Conservation (phyloP, 2,329 filamentous ascomycete genomes). For the Ceratocystis ficicola region DNA sequence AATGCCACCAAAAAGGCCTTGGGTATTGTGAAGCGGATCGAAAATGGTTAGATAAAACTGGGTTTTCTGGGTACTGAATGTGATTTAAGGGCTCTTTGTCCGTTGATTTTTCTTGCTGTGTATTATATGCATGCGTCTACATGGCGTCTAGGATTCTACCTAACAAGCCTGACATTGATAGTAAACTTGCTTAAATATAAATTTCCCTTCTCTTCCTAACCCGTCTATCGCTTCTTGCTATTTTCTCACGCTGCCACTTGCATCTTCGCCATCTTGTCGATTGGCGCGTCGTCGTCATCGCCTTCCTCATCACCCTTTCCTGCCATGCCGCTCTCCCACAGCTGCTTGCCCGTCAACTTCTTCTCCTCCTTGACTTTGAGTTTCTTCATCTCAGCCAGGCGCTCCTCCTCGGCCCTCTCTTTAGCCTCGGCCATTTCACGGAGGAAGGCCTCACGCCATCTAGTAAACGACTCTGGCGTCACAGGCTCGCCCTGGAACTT, state of each 20-base stretch:
- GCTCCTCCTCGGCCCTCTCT: constrained; percentile 57
- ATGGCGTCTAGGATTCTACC: background rate
- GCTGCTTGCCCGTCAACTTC: constrained; percentile 58
- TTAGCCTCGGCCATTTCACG: constrained; percentile 69
- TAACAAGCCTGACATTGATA: background rate
- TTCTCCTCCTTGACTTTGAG: constrained; percentile 55
- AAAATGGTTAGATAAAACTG: constrained; percentile 17
- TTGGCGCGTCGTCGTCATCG: constrained; percentile 47
- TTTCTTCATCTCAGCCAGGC: constrained; percentile 71
- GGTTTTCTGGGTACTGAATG: background rate
- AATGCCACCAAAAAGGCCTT: background rate
- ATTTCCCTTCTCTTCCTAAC: background rate
- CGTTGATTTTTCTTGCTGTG: background rate
- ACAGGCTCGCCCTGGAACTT: constrained; percentile 91
- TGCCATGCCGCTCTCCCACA: constrained; percentile 65
- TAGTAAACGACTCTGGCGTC: constrained; percentile 71
- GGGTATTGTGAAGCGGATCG: background rate
- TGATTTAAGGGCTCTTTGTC: constrained; percentile 6
- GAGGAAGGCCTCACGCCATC: constrained; percentile 68
- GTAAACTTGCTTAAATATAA: constrained; percentile 11
- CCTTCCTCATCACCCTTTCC: constrained; percentile 55
- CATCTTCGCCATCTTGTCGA: constrained; percentile 53
- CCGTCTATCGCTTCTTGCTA: background rate
- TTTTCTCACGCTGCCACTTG: constrained; percentile 46
- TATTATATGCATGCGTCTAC: background rate